Base-by-base conservation (phyloP, 2,329 filamentous ascomycete species). In the Monosporascus ibericus region DNA sequence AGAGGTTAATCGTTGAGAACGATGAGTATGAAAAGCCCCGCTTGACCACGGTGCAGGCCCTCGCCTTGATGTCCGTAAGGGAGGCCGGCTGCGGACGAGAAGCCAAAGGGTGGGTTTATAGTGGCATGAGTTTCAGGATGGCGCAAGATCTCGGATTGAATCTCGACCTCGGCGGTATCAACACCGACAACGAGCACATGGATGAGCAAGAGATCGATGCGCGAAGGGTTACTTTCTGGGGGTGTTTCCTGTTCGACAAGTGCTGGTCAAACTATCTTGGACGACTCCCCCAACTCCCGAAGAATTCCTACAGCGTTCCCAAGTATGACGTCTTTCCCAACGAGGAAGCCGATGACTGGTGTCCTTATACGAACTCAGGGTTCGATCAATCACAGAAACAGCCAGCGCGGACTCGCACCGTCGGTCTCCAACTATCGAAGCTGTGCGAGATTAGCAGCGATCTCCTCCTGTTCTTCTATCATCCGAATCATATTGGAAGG, bases 261-360 rank as follows among this genome's bases (percentile, higher is more conserved):
- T 95, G 90, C 69, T 97, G 92, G 92, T 96, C 92, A 48, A 97
- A 96, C 68, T 97, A 97, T 62, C 81, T 97, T 25, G 92, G 94
- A 47, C 86, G 94, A 44, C 77, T 96, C 56, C 92, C 94, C 11
- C 92, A 96, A 68, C 75, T 97, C 11, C 86, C 90, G 0, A 85
- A 83, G 42, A 84, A 84, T 30, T 88, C 88, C 7, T 88, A 90
- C 62, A 95, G 87, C 36, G 89, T 91, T 1, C 87, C 90, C 25
- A 95, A 92, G 67, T 88, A 90, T 58, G 92, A 96, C 54, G 90
- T 96, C 11, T 94, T 96, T 60, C 91, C 91, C 0, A 80, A 84
- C 49, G 94, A 97, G 67, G 94, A 99, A 61, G 80, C 88, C 3
- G 86, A 90, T 61, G 76, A 79, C 20, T 99, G 94, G 94, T 86